Base-by-base conservation (phyloP, 805 yeast genomes). In the Metschnikowia drakensbergensis region DNA sequence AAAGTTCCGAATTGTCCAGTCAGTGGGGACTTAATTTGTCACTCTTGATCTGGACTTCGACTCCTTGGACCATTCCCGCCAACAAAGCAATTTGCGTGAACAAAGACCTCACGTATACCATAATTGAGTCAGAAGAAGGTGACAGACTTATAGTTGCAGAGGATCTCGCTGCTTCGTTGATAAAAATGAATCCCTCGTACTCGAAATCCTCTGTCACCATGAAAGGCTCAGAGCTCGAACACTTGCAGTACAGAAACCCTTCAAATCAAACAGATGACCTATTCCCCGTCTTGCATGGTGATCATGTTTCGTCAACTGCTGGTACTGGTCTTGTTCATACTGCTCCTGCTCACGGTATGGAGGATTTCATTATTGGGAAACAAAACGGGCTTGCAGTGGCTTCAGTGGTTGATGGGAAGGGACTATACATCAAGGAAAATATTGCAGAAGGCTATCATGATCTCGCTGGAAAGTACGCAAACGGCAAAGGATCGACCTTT, bases 311-410 rank as follows among this genome's bases (percentile, higher is more conserved):
- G 0, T 79, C 79, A 49, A 56, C 77, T 0, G 82, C 94, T 0
- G 99, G 99, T 65, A 88, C 99, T 0, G 99, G 99, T 2, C 69
- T 94, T 10, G 99, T 94, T 1, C 99, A 94, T 62, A 86, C 89
- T 22, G 98, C 99, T 0, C 98, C 99, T 1, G 98, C 97, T 0
- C 99, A 94, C 64, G 99, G 99, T 59, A 80, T 83, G 58, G 99
- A 94, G 56, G 99, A 94, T 70, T 91, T 88, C 62, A 59, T 84
- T 6, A 75, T 85, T 32, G 92, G 96, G 31, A 64, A 77, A 49
- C 65, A 71, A 23, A 67, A 84, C 52, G 74, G 73, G 0, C 72
- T 94, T 23, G 71, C 66, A 7, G 80, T 88, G 0, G 79, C 71
- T 51, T 88, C 97, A 0, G 89, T 94, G 0, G 95, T 94, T 2